A percentile compares a stretch with the other conserved stretches of the same genome.
phyloP scores from a whole-genome alignment of 768 basidiomycete species.

The Albatrellus ellisii region DNA sequence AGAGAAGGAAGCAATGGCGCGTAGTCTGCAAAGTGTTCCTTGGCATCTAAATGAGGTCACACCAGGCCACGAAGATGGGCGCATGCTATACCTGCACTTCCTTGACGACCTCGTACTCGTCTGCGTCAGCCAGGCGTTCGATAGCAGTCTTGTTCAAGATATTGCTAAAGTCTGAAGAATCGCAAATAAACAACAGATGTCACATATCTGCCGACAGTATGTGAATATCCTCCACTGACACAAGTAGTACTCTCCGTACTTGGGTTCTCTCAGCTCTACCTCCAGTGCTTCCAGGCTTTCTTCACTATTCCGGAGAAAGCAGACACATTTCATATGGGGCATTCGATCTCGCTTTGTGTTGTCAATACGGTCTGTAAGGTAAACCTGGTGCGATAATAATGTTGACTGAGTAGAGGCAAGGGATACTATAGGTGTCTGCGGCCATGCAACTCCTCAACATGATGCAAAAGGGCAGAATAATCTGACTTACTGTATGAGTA shows the following conservation, averaged over 20 bases:
- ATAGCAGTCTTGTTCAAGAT: constrained; percentile 81
- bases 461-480: background rate
- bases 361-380: constrained; percentile 95
- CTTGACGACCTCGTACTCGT: constrained; percentile 91
- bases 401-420: constrained; percentile 90
- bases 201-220: constrained; percentile 1
- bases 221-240: constrained; percentile 84
- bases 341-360: constrained; percentile 85
- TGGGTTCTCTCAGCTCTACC: constrained; percentile 75
- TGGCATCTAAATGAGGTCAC: constrained; percentile 5
- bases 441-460: background rate
- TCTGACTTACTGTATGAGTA: constrained; percentile 66
- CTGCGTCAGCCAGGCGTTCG: constrained; percentile 85
- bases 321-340: constrained; percentile 95
- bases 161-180: constrained; percentile 96
- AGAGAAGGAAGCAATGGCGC: constrained; percentile 75
- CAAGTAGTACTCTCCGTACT: constrained; percentile 97
- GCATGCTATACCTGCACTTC: constrained; percentile 78
- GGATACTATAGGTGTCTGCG: constrained; percentile 91
- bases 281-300: constrained; percentile 76
- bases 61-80: constrained; percentile 7
- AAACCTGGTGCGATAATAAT: constrained; percentile 89
- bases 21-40: constrained; percentile 99
- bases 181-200: constrained; percentile 2
- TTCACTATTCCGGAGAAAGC: constrained; percentile 76